Percentiles rank a stretch among this genome's conserved stretches.
phyloP scores from a whole-genome alignment of 192 early-diverging fungal species.

The Rhizophagus clarus region DNA sequence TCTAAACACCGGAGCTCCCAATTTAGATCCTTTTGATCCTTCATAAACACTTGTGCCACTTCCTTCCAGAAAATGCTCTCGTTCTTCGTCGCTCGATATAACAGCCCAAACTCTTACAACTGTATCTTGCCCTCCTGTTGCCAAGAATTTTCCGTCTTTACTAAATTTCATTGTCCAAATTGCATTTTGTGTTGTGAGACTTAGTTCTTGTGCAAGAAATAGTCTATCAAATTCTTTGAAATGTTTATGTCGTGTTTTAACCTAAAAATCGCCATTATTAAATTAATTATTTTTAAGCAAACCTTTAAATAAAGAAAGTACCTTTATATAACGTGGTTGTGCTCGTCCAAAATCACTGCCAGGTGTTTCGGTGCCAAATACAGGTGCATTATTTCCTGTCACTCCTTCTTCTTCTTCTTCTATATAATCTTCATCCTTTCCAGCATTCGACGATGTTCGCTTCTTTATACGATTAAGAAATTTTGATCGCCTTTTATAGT shows the following conservation, averaged over 20 bases:
- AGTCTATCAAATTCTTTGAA: constrained; percentile 24
- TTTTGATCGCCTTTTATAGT: not conserved
- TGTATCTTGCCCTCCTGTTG: constrained; percentile 78
- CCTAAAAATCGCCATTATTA: not conserved
- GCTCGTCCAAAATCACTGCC: constrained; percentile 1
- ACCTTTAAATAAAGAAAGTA: not conserved
- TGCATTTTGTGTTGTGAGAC: constrained; percentile 33
- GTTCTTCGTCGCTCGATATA: constrained; percentile 32
- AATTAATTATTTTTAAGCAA: not conserved
- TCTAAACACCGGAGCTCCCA: constrained; percentile 54
- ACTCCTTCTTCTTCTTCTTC: constrained; percentile 14
- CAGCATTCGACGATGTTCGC: not conserved
- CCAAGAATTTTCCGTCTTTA: constrained; percentile 75
- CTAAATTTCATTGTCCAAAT: constrained; percentile 83
- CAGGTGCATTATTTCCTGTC: constrained; percentile 29
- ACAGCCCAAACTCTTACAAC: constrained; percentile 68
- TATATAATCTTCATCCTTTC: not conserved
- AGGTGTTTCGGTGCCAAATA: constrained; percentile 12
- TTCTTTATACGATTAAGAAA: constrained; percentile 24
- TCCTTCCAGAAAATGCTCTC: constrained; percentile 33
- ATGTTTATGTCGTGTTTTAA: constrained; percentile 19
- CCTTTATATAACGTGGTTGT: constrained; percentile 30
- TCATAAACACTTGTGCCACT: constrained; percentile 31
- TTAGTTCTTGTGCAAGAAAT: constrained; percentile 31
- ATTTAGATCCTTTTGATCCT: constrained; percentile 27